Conservation (phyloP, 208 protist genomes). For the Willaertia magna region DNA sequence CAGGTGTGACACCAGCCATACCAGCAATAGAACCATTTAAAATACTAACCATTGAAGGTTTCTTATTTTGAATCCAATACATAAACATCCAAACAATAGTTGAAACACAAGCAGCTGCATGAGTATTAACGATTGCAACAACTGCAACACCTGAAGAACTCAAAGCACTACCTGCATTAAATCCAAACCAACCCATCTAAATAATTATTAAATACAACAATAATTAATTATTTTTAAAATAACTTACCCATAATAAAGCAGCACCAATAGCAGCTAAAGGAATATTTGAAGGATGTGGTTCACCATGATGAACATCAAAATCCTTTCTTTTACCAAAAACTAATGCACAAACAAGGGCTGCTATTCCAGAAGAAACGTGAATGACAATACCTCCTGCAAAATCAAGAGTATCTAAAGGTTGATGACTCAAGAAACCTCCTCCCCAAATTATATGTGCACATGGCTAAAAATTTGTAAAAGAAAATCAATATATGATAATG, state of each 20-base stretch:
- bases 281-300: neutral
- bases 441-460: constrained; percentile 51
- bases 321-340: constrained; percentile 27
- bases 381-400: constrained; percentile 62
- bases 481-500: no score
- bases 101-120: constrained; percentile 35
- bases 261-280: constrained; percentile 1
- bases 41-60: constrained; percentile 13
- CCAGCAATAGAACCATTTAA: constrained; percentile 48
- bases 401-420: constrained; percentile 37
- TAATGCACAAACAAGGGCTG: constrained; percentile 28
- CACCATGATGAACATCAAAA: neutral
- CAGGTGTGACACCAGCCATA: constrained; percentile 48
- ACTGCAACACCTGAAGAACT: constrained; percentile 23
- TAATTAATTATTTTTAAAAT: neutral
- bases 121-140: constrained; percentile 40
- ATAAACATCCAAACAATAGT: constrained; percentile 27
- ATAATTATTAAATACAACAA: constrained; percentile 16
- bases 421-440: neutral
- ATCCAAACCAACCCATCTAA: constrained; percentile 56
- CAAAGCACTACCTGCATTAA: constrained; percentile 50
- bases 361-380: constrained; percentile 43
- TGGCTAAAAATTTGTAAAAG: no score
- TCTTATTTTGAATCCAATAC: neutral
- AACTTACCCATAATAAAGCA: neutral